Evolutionary conservation across 495 filamentous ascomycete species (phyloP).

Genomic region (Cudoniella acicularis): DNA sequence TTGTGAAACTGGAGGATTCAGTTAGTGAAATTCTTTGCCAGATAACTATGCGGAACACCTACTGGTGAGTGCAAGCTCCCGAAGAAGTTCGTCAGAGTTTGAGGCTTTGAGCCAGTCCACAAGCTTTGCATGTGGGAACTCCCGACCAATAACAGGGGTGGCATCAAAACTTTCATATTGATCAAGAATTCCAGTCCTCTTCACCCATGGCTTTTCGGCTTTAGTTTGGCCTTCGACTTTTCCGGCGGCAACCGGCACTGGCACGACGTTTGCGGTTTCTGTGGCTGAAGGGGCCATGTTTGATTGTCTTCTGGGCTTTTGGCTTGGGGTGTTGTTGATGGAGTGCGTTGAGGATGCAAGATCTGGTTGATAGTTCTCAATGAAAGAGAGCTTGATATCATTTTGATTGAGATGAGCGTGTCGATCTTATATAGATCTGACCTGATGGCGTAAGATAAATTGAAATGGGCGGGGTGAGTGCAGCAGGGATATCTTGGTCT

Average conservation of each 20-base stretch:
- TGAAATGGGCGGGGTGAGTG: background rate
- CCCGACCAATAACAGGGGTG: constrained; percentile 65
- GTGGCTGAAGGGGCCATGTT: constrained; percentile 26
- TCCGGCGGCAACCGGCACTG: constrained; percentile 14
- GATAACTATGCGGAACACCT: no score
- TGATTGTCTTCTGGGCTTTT: background rate
- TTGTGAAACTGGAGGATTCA: constrained; percentile 58
- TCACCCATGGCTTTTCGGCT: constrained; percentile 18
- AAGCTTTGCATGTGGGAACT: constrained; percentile 57
- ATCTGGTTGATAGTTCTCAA: background rate
- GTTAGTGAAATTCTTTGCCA: constrained; percentile 1
- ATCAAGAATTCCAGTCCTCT: constrained; percentile 46
- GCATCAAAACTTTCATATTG: constrained; percentile 58
- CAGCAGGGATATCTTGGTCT: background rate
- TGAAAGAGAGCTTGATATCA: constrained; percentile 5
- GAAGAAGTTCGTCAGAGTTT: constrained; percentile 63
- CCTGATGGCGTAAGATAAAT: background rate
- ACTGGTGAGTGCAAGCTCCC: constrained; percentile 67
- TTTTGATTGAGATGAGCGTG: background rate
- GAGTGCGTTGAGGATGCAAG: background rate
- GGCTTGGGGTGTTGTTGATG: background rate
- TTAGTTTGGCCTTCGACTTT: constrained; percentile 2
- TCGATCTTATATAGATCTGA: background rate
- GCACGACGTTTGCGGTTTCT: constrained; percentile 9
- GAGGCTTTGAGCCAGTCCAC: constrained; percentile 55